Evolutionary conservation across 805 yeast genomes (phyloP), one percentile per base, ranked within the genome.

Genomic region (Kodamaea laetipori): DNA sequence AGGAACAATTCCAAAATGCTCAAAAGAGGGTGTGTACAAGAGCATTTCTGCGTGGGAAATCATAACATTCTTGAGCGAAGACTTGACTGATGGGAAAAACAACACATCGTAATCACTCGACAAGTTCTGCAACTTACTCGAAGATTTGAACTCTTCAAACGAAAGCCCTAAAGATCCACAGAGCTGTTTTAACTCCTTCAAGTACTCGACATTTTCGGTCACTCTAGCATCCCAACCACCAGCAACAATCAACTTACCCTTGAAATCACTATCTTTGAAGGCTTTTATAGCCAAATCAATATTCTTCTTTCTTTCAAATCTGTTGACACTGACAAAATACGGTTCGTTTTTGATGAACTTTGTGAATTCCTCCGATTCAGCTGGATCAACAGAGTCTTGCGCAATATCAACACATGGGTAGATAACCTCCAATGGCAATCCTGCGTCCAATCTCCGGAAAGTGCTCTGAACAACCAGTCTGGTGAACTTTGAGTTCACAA

Each of bases 1-100:
- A 1, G 99, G 99, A 7, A 94, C 99, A 50, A 94, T 94, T 10
- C 99, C 99, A 60, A 94, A 94, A 66, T 94, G 99, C 63, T 94
- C 99, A 54, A 77, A 77, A 0, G 86, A 74, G 2, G 99, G 99
- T 0, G 99, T 94, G 59, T 94, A 94, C 35, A 90, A 65, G 16
- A 94, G 71, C 44, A 86, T 53, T 37, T 76, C 74, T 2, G 90
- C 73, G 7, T 69, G 63, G 28, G 74, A 60, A 25, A 94, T 66
- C 19, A 94, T 71, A 75, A 67, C 58, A 73, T 81, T 63, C 46
- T 89, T 88, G 46, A 86, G 60, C 2, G 74, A 59, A 1, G 89
- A 73, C 31, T 86, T 75, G 6, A 92, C 78, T 0, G 96, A 88
- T 0, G 97, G 96, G 45, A 90, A 60, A 61, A 94, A 94, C 11